A percentile compares a stretch with the other conserved stretches of the same genome.
These are phyloP conservation scores for Choricystis sp. DNA, from an alignment of 139 green algal species.

Conservation along the genomic window DNA sequence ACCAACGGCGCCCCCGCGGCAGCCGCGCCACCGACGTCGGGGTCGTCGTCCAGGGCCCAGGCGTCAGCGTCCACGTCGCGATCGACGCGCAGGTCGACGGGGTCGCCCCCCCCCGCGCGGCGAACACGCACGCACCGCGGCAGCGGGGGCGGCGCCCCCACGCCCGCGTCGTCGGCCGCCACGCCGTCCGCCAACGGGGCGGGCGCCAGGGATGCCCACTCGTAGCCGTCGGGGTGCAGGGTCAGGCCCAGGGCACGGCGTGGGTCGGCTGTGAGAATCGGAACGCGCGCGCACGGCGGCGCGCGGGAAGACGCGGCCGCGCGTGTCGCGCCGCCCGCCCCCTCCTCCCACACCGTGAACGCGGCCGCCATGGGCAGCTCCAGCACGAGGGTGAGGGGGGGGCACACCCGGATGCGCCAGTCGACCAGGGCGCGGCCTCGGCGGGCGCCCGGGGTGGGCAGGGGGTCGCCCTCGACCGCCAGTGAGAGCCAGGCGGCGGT, in stretches of 20 bases:
- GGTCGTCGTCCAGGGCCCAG: background rate
- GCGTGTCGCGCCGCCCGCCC: slow-evolving; percentile 8
- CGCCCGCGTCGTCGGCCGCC: slow-evolving; percentile 13
- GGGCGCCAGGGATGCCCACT: slow-evolving; percentile 41
- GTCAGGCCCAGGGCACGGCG: slow-evolving; percentile 28
- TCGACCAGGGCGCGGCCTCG: slow-evolving; percentile 20
- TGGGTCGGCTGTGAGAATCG: slow-evolving; percentile 43
- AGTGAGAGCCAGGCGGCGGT: slow-evolving; percentile 40
- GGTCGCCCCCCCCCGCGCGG: too few relatives aligned
- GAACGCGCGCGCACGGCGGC: slow-evolving; percentile 7
- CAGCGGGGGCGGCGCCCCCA: background rate
- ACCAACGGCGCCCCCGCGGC: slow-evolving; percentile 29
- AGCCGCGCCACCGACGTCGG: background rate
- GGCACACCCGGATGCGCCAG: slow-evolving; percentile 45
- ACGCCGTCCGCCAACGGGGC: slow-evolving; percentile 29
- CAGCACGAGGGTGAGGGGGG: slow-evolving; percentile 61
- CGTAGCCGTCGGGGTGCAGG: slow-evolving; percentile 55
- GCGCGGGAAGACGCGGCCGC: slow-evolving; percentile 27
- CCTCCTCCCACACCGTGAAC: slow-evolving; percentile 45
- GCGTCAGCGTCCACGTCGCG: background rate
- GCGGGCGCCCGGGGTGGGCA: slow-evolving; percentile 9
- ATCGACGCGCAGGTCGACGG: background rate
- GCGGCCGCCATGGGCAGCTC: slow-evolving; percentile 44
- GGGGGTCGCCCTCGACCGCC: slow-evolving; percentile 31
- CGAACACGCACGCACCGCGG: background rate